These are phyloP conservation scores for Paraconiothyrium brasiliense DNA, from an alignment of 2,329 filamentous ascomycete species.

Conservation along the genomic window DNA sequence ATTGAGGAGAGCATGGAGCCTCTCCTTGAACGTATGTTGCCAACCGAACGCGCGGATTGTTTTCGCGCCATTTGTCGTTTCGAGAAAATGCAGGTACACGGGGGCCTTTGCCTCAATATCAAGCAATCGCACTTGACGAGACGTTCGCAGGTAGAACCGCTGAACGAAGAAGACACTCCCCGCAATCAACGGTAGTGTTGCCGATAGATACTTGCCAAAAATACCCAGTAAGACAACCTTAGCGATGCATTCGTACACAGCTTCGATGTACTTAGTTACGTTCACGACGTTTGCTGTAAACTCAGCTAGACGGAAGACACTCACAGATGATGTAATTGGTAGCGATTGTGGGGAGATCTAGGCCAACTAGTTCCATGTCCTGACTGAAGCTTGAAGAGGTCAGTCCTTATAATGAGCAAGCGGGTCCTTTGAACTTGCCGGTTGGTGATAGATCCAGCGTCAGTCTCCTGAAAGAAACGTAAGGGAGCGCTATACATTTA, in stretches of 20 bases:
- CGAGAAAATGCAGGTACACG: constrained; percentile 59
- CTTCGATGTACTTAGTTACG: constrained; percentile 17
- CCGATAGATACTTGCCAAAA: constrained; percentile 13
- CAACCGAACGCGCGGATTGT: constrained; percentile 61
- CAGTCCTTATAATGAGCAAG: constrained; percentile 11
- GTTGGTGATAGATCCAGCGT: constrained; percentile 18
- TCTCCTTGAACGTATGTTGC: constrained; percentile 28
- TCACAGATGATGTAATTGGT: constrained; percentile 21
- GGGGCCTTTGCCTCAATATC: constrained; percentile 60
- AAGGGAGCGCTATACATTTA: constrained; percentile 16
- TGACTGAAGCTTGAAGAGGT: constrained; percentile 22
- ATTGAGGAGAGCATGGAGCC: constrained; percentile 35
- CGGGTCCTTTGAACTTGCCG: constrained; percentile 15
- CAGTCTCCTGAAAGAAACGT: constrained; percentile 19
- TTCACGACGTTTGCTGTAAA: background rate
- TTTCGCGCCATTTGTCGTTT: constrained; percentile 55
- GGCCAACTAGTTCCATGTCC: constrained; percentile 20
- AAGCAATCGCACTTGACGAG: constrained; percentile 57
- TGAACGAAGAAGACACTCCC: constrained; percentile 46
- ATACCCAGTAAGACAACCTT: constrained; percentile 17
- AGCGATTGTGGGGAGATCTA: constrained; percentile 18
- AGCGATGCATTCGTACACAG: constrained; percentile 18
- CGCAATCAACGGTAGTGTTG: constrained; percentile 9
- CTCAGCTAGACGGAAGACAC: constrained; percentile 11
- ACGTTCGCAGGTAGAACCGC: constrained; percentile 54